Evolutionary conservation across 148 eudicot genomes (phyloP), one percentile per base, ranked within the genome.

Genomic region (Silene conica): DNA sequence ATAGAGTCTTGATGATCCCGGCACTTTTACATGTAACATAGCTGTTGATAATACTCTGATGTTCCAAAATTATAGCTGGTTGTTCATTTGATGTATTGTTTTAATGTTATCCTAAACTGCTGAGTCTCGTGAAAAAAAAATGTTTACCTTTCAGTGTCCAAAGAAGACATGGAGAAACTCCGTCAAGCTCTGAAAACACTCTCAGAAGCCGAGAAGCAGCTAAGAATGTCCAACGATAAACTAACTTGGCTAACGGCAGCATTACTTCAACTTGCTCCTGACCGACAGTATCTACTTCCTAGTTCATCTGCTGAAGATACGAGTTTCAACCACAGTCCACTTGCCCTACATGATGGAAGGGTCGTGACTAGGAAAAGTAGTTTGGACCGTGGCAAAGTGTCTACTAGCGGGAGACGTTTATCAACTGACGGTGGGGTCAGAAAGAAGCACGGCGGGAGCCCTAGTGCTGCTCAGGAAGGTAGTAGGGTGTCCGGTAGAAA

Each of bases 241-340:
- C 67, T 90, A 66, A 95, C 97, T 12, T 92, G 97, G 98, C 87
- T 95, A 50, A 95, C 97, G 4, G 96, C 98, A 34, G 97, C 96
- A 48, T 75, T 92, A 69, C 87, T 95, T 78, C 98, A 95, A 77
- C 96, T 95, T 78, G 98, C 97, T 76, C 98, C 98, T 25, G 93
- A 95, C 72, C 92, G 84, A 73, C 93, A 90, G 80, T 88, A 89
- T 82, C 73, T 86, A 80, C 80, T 86, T 63, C 92, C 90, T 45
- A 84, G 81, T 78, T 91, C 92, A 31, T 93, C 98, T 31, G 83
- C 88, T 20, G 86, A 83, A 73, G 87, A 83, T 19, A 83, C 85
- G 67, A 89, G 89, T 82, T 84, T 85, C 70, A 72, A 82, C 77
- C 88, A 81, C 41, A 91, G 96, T 74, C 90, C 92, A 18, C 62